Evolutionary conservation across 441 rosid genomes (phyloP), one percentile per base, ranked within the genome.

Genomic region (Arabidopsis hybrid): DNA sequence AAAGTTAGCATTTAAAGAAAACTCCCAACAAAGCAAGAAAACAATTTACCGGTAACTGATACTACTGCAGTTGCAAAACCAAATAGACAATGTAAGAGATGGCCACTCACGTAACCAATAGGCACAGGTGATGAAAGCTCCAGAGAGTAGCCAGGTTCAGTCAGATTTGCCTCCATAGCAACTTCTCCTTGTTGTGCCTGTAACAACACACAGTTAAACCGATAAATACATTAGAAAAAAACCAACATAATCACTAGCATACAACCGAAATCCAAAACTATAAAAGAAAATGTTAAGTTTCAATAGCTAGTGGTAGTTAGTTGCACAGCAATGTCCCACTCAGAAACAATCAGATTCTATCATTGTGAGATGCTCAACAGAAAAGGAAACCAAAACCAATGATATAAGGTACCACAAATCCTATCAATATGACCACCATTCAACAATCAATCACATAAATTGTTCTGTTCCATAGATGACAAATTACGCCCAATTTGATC

Each of bases 171-270:
- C 71, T 87, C 81, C 83, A 88, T 59, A 34, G 92, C 85, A 63
- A 88, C 80, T 60, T 81, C 92, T 72, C 98, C 98, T 85, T 82
- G 93, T 70, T 86, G 79, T 50, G 95, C 90, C 99, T 92, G 65
- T 58, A 70, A 76, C 55, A 66, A 77, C 50, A 38, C 12, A 69
- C 16, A 57, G 45, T 26, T 11, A 60, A 35, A 67, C 36, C 4
- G 0, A 31, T 0, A 31, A 4, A 31, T 31, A 4, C 4, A 31
- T 31, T 31, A 57, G 65, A 34, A 46, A 7, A 46, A 59, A 66
- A 1, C 38, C 55, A 49, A 17, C 35, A 66, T 39, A 39, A 49
- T 59, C 47, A 21, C 18, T 32, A 72, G 16, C 6, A 2, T 69
- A 16, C 18, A 26, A 56, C 12, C 51, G 0, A n/a, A 31, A 31